Conservation (phyloP, 1,139 yeast genomes). For the Kodamaea plutei region DNA sequence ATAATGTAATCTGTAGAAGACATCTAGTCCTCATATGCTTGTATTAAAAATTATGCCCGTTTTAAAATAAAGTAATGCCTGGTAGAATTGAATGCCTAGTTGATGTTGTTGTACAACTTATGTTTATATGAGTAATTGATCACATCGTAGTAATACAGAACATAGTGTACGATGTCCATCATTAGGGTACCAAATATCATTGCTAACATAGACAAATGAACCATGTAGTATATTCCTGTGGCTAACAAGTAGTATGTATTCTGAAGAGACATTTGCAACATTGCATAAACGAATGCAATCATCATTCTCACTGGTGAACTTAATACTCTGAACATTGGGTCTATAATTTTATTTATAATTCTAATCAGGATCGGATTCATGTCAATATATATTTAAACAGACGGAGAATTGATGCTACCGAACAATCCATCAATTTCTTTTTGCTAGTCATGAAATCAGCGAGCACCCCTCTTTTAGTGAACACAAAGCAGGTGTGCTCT, state of each 20-base stretch:
- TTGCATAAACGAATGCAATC: constrained; percentile 4
- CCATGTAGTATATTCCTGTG: constrained; percentile 25
- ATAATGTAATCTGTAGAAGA: background rate
- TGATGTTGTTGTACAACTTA: constrained; percentile 29
- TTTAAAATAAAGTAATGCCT: too few relatives aligned
- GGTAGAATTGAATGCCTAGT: too few relatives aligned
- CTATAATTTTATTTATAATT: too few relatives aligned
- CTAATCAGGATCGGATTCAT: too few relatives aligned
- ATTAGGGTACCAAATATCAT: constrained; percentile 23
- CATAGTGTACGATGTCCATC: constrained; percentile 19
- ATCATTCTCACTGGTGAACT: constrained; percentile 4
- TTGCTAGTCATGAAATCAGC: too few relatives aligned
- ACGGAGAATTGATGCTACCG: too few relatives aligned
- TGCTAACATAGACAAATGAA: constrained; percentile 25
- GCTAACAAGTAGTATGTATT: constrained; percentile 19
- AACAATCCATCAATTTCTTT: too few relatives aligned
- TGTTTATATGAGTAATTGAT: constrained; percentile 25
- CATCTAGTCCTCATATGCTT: background rate
- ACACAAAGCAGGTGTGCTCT: too few relatives aligned
- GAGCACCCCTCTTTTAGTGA: too few relatives aligned
- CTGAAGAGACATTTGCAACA: constrained; percentile 11
- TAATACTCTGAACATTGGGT: constrained; percentile 1
- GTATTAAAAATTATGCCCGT: too few relatives aligned
- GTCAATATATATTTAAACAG: too few relatives aligned
- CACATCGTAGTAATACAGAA: constrained; percentile 21